These are phyloP conservation scores for Trichophyton equinum DNA, from an alignment of 2,329 filamentous ascomycete genomes.

Conservation along the genomic window DNA sequence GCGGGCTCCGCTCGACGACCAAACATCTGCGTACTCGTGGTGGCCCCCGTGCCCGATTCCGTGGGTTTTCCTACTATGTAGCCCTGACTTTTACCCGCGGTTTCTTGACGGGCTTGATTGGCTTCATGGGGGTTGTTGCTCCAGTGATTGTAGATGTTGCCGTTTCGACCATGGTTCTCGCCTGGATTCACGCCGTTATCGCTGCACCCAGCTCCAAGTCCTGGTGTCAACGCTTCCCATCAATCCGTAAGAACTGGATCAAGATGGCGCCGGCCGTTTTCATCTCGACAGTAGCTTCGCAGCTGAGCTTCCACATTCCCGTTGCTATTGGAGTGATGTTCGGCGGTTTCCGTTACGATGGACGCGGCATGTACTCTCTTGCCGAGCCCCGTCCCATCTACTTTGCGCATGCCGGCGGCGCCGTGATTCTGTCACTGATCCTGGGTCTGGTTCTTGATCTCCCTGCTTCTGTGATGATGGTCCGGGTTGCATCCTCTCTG, in stretches of 20 bases:
- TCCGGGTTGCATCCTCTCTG: slow-evolving; percentile 76
- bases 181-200: slow-evolving; percentile 81
- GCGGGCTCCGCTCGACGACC: slow-evolving; percentile 46
- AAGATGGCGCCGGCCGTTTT: slow-evolving; percentile 58
- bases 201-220: slow-evolving; percentile 50
- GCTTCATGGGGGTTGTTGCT: slow-evolving; percentile 34
- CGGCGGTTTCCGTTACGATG: slow-evolving; percentile 34
- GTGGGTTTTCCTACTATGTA: slow-evolving; percentile 47
- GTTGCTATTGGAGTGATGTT: slow-evolving; percentile 29
- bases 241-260: slow-evolving; percentile 48
- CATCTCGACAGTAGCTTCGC: slow-evolving; percentile 46
- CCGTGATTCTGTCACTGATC: slow-evolving; percentile 14
- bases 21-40: slow-evolving; percentile 50
- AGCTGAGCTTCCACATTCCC: slow-evolving; percentile 39
- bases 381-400: slow-evolving; percentile 23
- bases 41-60: slow-evolving; percentile 55
- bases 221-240: slow-evolving; percentile 59
- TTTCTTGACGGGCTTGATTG: slow-evolving; percentile 36
- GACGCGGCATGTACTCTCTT: slow-evolving; percentile 16
- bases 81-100: slow-evolving; percentile 36
- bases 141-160: slow-evolving; percentile 48
- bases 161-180: slow-evolving; percentile 56
- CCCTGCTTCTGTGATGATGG: slow-evolving; percentile 62
- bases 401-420: slow-evolving; percentile 26
- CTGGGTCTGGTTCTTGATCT: slow-evolving; percentile 54